A percentile compares a stretch with the other conserved stretches of the same genome.
phyloP scores from a whole-genome alignment of 495 filamentous ascomycete species.

The Coniosporium apollinis region DNA sequence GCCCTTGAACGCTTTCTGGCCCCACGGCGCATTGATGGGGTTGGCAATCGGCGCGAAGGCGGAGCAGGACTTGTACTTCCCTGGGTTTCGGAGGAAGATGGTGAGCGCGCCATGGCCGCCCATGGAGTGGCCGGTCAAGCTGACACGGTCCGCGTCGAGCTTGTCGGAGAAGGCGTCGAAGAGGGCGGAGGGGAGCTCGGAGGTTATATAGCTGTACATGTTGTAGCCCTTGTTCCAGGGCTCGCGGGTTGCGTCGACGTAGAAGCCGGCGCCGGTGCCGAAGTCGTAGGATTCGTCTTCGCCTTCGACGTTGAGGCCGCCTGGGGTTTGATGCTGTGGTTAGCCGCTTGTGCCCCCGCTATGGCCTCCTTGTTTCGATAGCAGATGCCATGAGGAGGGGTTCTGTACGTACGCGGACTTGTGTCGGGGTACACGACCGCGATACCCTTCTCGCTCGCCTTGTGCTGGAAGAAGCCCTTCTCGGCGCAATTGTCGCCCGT shows the following conservation, averaged over 20 bases:
- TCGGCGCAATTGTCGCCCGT: slow-evolving; percentile 91
- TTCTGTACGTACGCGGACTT: slow-evolving; percentile 54
- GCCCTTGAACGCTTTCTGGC: slow-evolving; percentile 82
- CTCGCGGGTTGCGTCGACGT: slow-evolving; percentile 68
- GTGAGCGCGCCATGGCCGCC: slow-evolving; percentile 91
- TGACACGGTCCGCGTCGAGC: slow-evolving; percentile 49
- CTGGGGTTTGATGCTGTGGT: no score
- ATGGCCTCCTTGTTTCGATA: no score
- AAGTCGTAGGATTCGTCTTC: slow-evolving; percentile 84
- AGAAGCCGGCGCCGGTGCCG: slow-evolving; percentile 81
- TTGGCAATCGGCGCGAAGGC: slow-evolving; percentile 91
- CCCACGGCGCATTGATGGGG: slow-evolving; percentile 76
- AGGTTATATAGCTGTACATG: slow-evolving; percentile 82
- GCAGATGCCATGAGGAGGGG: no score
- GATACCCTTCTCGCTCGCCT: slow-evolving; percentile 58
- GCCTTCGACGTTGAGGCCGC: slow-evolving; percentile 57
- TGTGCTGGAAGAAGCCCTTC: slow-evolving; percentile 87
- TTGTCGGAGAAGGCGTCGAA: slow-evolving; percentile 43
- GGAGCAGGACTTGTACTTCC: slow-evolving; percentile 68
- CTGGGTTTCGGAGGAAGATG: slow-evolving; percentile 77
- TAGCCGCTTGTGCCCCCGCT: no score
- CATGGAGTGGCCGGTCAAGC: slow-evolving; percentile 89
- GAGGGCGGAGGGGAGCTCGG: slow-evolving; percentile 62
- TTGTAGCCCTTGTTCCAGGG: slow-evolving; percentile 63
- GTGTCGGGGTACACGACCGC: slow-evolving; percentile 91